Conservation (phyloP, 208 protist genomes). For the Herpetomonas samuelpessoai region DNA sequence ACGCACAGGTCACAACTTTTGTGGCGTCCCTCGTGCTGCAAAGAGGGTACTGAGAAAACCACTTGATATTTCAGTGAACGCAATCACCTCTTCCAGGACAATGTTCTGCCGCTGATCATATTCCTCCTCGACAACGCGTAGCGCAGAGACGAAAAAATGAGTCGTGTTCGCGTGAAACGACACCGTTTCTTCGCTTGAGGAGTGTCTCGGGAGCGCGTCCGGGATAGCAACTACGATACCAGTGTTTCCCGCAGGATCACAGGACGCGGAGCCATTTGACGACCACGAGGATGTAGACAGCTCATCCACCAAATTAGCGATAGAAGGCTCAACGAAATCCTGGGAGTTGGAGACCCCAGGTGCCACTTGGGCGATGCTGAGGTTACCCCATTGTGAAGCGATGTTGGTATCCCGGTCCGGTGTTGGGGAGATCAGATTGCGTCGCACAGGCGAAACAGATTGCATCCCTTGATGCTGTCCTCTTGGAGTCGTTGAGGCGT, state of each 20-base stretch:
- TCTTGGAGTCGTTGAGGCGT: background rate
- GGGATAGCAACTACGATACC: too few species aligned
- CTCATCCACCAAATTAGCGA: slow-evolving; percentile 41
- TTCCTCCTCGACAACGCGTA: slow-evolving; percentile 12
- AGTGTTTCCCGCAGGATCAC: too few species aligned
- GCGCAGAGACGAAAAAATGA: background rate
- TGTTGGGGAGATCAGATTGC: slow-evolving; percentile 9
- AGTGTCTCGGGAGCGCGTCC: too few species aligned
- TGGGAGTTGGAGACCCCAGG: background rate
- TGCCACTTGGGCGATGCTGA: background rate
- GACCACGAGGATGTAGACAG: slow-evolving; percentile 77
- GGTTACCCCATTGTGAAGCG: background rate
- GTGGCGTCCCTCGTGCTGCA: background rate
- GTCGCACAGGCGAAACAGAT: background rate
- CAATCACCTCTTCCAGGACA: slow-evolving; percentile 15
- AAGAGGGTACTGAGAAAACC: slow-evolving; percentile 7
- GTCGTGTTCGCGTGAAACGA: background rate
- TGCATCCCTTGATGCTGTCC: background rate
- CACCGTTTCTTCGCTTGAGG: too few species aligned
- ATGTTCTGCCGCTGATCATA: slow-evolving; percentile 12
- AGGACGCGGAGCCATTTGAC: slow-evolving; percentile 1
- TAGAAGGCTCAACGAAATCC: background rate
- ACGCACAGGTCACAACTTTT: background rate
- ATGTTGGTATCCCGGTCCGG: background rate
- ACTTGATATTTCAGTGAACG: slow-evolving; percentile 25